Percentiles rank a stretch among this genome's conserved stretches.
Evolutionary conservation across 73 alveolate species (phyloP).

Genomic region (Symbiodinium natans): DNA sequence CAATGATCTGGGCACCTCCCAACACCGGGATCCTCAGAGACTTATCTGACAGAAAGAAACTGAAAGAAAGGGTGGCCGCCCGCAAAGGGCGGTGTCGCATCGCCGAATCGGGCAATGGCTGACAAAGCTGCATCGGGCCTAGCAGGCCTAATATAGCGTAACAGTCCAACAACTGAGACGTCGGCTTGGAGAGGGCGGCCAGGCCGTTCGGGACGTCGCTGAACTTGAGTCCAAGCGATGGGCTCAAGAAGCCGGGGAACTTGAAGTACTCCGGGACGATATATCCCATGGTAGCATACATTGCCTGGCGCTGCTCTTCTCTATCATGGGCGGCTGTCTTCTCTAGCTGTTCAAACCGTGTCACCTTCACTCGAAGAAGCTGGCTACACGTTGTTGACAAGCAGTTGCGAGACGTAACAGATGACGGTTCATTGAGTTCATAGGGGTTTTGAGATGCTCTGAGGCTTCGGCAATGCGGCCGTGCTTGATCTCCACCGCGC

Average conservation of each 20-base stretch:
- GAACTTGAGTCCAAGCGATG: not conserved
- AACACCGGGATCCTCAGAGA: conserved; percentile 50
- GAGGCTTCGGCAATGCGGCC: conserved; percentile 4
- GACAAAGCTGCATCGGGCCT: not conserved
- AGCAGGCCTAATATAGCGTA: not conserved
- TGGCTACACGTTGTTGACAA: not conserved
- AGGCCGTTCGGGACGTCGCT: conserved; percentile 9
- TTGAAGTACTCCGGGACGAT: conserved; percentile 15
- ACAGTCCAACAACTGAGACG: not conserved
- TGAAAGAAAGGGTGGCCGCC: not conserved
- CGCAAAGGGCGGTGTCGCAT: not conserved
- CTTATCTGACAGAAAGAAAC: not conserved
- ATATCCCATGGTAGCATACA: not conserved
- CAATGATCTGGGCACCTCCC: conserved; percentile 56
- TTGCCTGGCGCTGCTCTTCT: not conserved
- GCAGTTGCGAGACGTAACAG: not conserved
- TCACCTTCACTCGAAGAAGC: not conserved
- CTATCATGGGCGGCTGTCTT: not conserved
- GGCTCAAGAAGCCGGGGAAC: conserved; percentile 5
- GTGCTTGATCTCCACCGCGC: conserved; percentile 17
- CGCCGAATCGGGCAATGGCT: not conserved
- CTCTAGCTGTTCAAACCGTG: not conserved
- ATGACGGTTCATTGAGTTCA: not conserved
- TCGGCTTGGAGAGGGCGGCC: not conserved
- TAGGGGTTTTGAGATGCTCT: not conserved